phyloP scores from a whole-genome alignment of 352 stramenopile genomes.

The Saprolegnia diclina region DNA sequence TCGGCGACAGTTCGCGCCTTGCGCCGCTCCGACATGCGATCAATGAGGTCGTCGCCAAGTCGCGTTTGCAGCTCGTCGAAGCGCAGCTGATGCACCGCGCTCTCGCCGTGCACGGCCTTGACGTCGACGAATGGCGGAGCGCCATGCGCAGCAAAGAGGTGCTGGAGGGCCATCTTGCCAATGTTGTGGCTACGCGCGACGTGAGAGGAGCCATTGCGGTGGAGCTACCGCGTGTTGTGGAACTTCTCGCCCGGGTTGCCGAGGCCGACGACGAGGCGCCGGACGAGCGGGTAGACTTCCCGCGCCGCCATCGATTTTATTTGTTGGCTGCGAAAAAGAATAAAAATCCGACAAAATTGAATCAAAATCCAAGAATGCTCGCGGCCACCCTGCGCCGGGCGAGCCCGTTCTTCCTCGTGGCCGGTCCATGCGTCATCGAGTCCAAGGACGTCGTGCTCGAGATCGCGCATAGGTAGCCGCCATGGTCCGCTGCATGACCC shows the following conservation, averaged over 20 bases:
- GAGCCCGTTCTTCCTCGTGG: conserved; percentile 79
- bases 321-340: background rate
- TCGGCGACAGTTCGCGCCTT: conserved; percentile 69
- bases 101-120: conserved; percentile 46
- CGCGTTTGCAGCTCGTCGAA: conserved; percentile 39
- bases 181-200: conserved; percentile 61
- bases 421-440: conserved; percentile 74
- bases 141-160: conserved; percentile 68
- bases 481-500: background rate
- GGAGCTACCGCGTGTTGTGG: conserved; percentile 51
- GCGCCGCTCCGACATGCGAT: conserved; percentile 58
- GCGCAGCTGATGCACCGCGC: conserved; percentile 45
- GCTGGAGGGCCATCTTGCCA: conserved; percentile 49
- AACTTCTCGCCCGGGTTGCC: conserved; percentile 82
- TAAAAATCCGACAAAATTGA: background rate
- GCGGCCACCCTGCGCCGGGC: conserved; percentile 49
- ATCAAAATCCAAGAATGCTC: conserved; percentile 28
- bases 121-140: conserved; percentile 8
- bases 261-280: conserved; percentile 62
- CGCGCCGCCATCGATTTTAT: background rate
- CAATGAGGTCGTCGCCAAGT: conserved; percentile 68
- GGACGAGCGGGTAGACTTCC: background rate
- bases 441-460: conserved; percentile 57
- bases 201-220: background rate
- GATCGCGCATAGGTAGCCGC: conserved; percentile 53